Percentiles rank a stretch among this genome's conserved stretches.
phyloP scores from a whole-genome alignment of 2,329 filamentous ascomycete species.

The Mycosphaerelloides madeirae region DNA sequence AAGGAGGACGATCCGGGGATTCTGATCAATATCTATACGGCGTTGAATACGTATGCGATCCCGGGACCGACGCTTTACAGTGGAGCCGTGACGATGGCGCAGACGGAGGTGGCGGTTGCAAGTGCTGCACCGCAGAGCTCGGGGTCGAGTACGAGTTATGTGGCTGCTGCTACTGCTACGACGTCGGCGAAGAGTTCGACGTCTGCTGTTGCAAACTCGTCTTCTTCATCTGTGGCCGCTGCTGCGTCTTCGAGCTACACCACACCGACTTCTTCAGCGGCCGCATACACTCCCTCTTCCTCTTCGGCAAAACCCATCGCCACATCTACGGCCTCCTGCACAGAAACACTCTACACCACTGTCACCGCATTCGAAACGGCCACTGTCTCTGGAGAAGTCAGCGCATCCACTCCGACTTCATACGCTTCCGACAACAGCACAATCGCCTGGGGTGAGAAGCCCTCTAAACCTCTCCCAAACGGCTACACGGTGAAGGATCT shows the following conservation, averaged over 20 bases:
- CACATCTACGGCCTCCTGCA: neutral
- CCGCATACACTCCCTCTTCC: neutral
- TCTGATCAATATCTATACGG: conserved; percentile 54
- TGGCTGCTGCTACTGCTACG: conserved; percentile 5
- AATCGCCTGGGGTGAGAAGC: conserved; percentile 7
- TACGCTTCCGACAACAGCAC: conserved; percentile 4
- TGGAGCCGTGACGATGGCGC: conserved; percentile 5
- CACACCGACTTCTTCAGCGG: neutral
- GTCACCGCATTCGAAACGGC: neutral
- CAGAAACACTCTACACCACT: neutral
- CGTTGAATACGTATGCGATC: conserved; percentile 44
- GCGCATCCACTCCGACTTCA: neutral
- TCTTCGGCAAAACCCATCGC: too few relatives aligned
- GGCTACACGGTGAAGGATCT: conserved; percentile 26
- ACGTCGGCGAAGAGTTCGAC: too few relatives aligned
- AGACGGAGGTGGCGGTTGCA: conserved; percentile 10
- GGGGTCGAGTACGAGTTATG: conserved; percentile 5
- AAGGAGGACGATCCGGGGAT: conserved; percentile 55
- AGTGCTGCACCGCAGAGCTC: neutral
- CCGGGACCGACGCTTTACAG: conserved; percentile 45
- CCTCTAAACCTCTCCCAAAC: conserved; percentile 23
- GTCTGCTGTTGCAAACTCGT: neutral
- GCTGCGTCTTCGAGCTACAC: conserved; percentile 3
- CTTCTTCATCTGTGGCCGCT: neutral
- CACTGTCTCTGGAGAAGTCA: neutral